Base-by-base conservation (phyloP, 2,329 filamentous ascomycete species). In the Aspergillus thermomutatus region DNA sequence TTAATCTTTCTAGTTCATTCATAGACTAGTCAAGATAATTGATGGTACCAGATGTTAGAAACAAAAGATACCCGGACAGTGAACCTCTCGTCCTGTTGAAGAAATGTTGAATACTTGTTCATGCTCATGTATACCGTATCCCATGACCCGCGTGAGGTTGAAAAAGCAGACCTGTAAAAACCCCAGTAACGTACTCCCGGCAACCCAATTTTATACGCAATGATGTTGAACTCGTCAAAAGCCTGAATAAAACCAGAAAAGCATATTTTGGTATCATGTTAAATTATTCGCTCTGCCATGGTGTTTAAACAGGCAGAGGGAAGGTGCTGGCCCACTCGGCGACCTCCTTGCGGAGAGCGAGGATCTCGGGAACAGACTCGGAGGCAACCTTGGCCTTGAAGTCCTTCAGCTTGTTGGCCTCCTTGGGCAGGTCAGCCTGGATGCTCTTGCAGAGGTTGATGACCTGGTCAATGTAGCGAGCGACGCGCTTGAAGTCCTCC, bases 401-500 rank as follows among this genome's bases (percentile, higher is more conserved):
- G 83, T 99, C 94, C 87, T 97, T 97, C 77, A 96, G 90, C 87
- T 95, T 97, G 87, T 97, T 99, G 71, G 91, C 91, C 78, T 94
- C 90, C 87, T 97, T 97, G 76, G 94, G 93, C 25, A 97, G 85
- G 63, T 83, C 80, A 58, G 74, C 82, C 82, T 97, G 94, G 68
- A 96, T 83, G 72, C 92, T 87, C 84, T 92, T 91, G 84, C 88
- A 90, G 72, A 97, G 84, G 81, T 90, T 90, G 83, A 97, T 90
- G 76, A 87, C 84, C 71, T 87, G 83, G 76, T 96, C 91, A 68
- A 97, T 96, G 83, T 96, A 97, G 66, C 80, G 76, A 64, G 88
- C 92, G 62, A 99, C 92, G 66, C 89, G 87, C 80, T 91, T 88
- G 77, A 99, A 99, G 79, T 97, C 92, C 60, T 90, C 85, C 74